A percentile compares a stretch with the other conserved stretches of the same genome.
These are phyloP conservation scores for Stachybotrys elegans DNA, from an alignment of 2,329 filamentous ascomycete genomes.

Conservation along the genomic window DNA sequence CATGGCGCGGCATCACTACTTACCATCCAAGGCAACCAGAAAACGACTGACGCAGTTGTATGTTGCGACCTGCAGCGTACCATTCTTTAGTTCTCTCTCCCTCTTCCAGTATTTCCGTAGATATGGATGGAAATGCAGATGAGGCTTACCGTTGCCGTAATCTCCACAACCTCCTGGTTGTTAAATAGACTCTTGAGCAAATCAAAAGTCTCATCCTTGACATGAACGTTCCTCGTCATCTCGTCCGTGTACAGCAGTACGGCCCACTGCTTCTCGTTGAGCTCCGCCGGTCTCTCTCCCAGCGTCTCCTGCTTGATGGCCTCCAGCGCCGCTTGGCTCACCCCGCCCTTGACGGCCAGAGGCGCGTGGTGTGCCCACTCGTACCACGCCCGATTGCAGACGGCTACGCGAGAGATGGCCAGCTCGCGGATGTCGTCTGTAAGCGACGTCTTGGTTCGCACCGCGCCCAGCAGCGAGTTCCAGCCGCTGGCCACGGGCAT, in stretches of 20 bases:
- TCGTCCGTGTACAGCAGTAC: slow-evolving; percentile 73
- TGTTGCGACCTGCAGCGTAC: slow-evolving; percentile 48
- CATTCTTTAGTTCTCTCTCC: slow-evolving; percentile 7
- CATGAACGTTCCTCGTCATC: slow-evolving; percentile 72
- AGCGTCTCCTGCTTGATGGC: slow-evolving; percentile 31
- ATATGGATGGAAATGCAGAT: too few relatives aligned
- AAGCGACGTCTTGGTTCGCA: slow-evolving; percentile 50
- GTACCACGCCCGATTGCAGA: slow-evolving; percentile 77
- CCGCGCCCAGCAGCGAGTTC: slow-evolving; percentile 63
- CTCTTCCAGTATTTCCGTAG: too few relatives aligned
- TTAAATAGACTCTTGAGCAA: slow-evolving; percentile 55
- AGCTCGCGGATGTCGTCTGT: slow-evolving; percentile 62
- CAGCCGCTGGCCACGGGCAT: slow-evolving; percentile 71
- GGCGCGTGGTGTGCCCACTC: slow-evolving; percentile 80
- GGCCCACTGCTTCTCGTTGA: slow-evolving; percentile 60
- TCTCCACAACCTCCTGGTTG: slow-evolving; percentile 73
- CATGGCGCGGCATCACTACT: slow-evolving; percentile 20
- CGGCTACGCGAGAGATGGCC: slow-evolving; percentile 75
- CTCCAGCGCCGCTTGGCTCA: slow-evolving; percentile 46
- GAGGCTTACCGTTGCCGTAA: slow-evolving; percentile 63
- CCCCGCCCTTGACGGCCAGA: slow-evolving; percentile 53
- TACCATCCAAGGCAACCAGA: slow-evolving; percentile 74
- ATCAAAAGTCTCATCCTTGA: slow-evolving; percentile 64
- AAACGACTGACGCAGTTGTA: slow-evolving; percentile 87
- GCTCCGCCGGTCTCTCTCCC: slow-evolving; percentile 22